These are phyloP conservation scores for Solanum infundibuliforme DNA, from an alignment of 257 asterid species.

Conservation along the genomic window DNA sequence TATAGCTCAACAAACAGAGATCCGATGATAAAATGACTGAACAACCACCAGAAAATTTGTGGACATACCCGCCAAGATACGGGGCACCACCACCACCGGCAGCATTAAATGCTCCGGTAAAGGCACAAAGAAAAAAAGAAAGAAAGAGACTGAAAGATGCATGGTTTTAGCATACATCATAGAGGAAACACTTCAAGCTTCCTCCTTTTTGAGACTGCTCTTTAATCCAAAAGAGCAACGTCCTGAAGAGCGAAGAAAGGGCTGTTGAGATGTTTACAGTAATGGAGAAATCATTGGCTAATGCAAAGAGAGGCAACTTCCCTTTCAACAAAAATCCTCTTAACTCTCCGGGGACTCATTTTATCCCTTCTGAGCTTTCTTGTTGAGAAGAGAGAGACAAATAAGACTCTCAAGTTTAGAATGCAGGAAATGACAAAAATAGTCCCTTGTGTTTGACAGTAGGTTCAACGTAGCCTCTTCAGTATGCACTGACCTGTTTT, in stretches of 20 bases:
- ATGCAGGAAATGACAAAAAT: background rate
- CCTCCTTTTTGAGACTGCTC: background rate
- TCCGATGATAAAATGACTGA: constrained; percentile 7
- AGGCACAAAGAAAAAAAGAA: background rate
- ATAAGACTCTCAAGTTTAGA: background rate
- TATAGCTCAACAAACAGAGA: background rate
- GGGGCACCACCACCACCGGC: background rate
- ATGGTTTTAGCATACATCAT: background rate
- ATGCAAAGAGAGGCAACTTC: background rate
- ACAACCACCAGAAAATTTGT: background rate
- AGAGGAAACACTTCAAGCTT: background rate
- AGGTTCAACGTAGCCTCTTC: background rate
- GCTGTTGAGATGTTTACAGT: background rate
- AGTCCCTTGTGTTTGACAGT: background rate
- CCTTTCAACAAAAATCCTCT: background rate
- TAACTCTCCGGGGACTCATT: background rate
- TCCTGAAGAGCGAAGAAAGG: background rate
- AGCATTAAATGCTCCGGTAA: background rate
- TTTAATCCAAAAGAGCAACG: background rate
- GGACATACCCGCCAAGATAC: background rate
- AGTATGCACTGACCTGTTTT: background rate
- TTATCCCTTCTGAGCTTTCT: background rate
- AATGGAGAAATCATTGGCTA: background rate
- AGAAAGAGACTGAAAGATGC: background rate
- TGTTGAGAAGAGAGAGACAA: background rate